Evolutionary conservation across 2,329 filamentous ascomycete genomes (phyloP).

Genomic region (Aschersonia sp.): DNA sequence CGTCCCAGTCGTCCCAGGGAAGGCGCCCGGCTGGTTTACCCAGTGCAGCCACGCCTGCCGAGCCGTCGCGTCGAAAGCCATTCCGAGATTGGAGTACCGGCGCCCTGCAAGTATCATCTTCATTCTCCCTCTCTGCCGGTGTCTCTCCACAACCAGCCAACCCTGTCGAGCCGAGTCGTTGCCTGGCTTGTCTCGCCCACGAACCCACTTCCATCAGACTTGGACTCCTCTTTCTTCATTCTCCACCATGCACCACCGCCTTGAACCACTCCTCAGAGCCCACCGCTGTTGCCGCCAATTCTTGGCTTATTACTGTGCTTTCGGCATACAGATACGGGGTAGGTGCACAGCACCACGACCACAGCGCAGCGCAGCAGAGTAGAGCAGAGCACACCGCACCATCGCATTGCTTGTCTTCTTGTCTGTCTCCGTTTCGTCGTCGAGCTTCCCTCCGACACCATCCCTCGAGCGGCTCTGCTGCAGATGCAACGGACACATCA

Average conservation of each 20-base stretch:
- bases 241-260: background rate
- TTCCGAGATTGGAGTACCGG: background rate
- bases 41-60: background rate
- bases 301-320: background rate
- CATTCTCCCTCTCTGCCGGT: background rate
- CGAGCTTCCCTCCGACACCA: too few species aligned
- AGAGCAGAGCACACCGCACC: background rate
- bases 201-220: background rate
- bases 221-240: background rate
- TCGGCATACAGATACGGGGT: background rate
- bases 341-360: background rate
- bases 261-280: background rate
- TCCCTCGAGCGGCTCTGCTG: too few species aligned
- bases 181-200: background rate
- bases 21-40: background rate
- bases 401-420: background rate
- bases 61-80: background rate
- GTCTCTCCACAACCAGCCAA: background rate
- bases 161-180: background rate
- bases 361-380: background rate
- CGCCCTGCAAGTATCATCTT: background rate
- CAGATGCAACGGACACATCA: too few species aligned
- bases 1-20: background rate
- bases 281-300: background rate
- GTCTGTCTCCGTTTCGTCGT: too few species aligned